Conservation (phyloP, 306 rosid genomes). For the Medicago arabica region DNA sequence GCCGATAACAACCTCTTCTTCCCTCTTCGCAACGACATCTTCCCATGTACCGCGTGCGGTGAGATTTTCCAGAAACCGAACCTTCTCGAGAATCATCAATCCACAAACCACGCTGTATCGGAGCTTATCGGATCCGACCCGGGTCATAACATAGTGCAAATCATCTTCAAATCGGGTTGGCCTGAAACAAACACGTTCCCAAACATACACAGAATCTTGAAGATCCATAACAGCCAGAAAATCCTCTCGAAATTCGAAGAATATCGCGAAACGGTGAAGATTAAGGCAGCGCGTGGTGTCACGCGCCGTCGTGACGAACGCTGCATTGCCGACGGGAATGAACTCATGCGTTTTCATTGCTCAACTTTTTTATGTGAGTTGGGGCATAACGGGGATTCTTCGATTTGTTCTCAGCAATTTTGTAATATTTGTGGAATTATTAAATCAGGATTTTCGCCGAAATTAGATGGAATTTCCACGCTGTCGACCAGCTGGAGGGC, state of each 20-base stretch:
- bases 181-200: slow-evolving; percentile 51
- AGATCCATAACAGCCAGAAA: slow-evolving; percentile 88
- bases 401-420: slow-evolving; percentile 74
- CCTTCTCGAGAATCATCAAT: slow-evolving; percentile 72
- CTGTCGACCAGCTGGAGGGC: slow-evolving; percentile 85
- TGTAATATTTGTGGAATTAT: slow-evolving; percentile 85
- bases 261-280: slow-evolving; percentile 75
- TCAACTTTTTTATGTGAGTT: slow-evolving; percentile 80
- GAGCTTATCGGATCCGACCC: slow-evolving; percentile 82
- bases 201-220: slow-evolving; percentile 61
- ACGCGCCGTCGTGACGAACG: slow-evolving; percentile 68
- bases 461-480: slow-evolving; percentile 92
- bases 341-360: slow-evolving; percentile 91
- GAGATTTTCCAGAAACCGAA: slow-evolving; percentile 85
- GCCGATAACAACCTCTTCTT: slow-evolving; percentile 57
- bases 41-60: slow-evolving; percentile 92
- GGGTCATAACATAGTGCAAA: slow-evolving; percentile 84
- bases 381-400: slow-evolving; percentile 73
- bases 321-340: slow-evolving; percentile 94
- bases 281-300: slow-evolving; percentile 64
- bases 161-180: slow-evolving; percentile 96
- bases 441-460: slow-evolving; percentile 85
- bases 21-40: slow-evolving; percentile 93
- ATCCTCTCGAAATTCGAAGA: slow-evolving; percentile 86
- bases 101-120: slow-evolving; percentile 75